Conservation (phyloP, 2,329 filamentous ascomycete species). For the Pleomassaria siparia region DNA sequence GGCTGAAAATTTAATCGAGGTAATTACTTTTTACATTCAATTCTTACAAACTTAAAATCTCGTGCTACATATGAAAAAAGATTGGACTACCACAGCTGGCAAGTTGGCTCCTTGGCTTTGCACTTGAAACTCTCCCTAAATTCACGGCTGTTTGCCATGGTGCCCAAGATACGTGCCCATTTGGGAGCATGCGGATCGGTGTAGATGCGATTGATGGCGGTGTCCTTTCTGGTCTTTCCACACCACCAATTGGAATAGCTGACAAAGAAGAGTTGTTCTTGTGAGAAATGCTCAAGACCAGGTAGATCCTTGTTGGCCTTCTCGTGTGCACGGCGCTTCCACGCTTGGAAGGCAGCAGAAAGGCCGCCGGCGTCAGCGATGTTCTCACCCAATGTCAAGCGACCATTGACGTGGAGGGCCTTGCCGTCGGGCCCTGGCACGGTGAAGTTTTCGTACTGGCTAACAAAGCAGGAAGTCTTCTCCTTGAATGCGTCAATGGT, state of each 20-base stretch:
- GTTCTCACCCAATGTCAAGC: slow-evolving; percentile 67
- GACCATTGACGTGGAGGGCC: slow-evolving; percentile 63
- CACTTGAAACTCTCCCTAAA: slow-evolving; percentile 71
- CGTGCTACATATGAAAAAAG: too few relatives aligned
- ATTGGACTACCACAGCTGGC: slow-evolving; percentile 71
- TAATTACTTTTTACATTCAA: too few relatives aligned
- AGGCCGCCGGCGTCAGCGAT: slow-evolving; percentile 72
- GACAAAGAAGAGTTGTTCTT: slow-evolving; percentile 71
- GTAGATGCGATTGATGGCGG: slow-evolving; percentile 56
- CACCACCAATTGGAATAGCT: slow-evolving; percentile 68
- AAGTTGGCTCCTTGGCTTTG: slow-evolving; percentile 64
- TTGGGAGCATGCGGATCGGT: slow-evolving; percentile 68
- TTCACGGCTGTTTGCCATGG: slow-evolving; percentile 66
- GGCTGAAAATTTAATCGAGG: too few relatives aligned
- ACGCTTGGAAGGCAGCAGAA: slow-evolving; percentile 63
- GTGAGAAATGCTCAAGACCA: slow-evolving; percentile 62
- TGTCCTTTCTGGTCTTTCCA: slow-evolving; percentile 61
- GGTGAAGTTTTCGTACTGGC: slow-evolving; percentile 66
- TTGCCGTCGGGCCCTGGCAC: slow-evolving; percentile 59
- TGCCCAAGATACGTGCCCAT: slow-evolving; percentile 59
- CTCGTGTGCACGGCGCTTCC: slow-evolving; percentile 60
- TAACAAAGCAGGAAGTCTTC: slow-evolving; percentile 64
- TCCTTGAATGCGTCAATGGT: slow-evolving; percentile 62
- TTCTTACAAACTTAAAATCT: not conserved
- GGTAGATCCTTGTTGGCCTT: slow-evolving; percentile 49